Percentiles rank a stretch among this genome's conserved stretches.
phyloP scores from a whole-genome alignment of 2,329 filamentous ascomycete genomes.

The Arachnopeziza araneosa region DNA sequence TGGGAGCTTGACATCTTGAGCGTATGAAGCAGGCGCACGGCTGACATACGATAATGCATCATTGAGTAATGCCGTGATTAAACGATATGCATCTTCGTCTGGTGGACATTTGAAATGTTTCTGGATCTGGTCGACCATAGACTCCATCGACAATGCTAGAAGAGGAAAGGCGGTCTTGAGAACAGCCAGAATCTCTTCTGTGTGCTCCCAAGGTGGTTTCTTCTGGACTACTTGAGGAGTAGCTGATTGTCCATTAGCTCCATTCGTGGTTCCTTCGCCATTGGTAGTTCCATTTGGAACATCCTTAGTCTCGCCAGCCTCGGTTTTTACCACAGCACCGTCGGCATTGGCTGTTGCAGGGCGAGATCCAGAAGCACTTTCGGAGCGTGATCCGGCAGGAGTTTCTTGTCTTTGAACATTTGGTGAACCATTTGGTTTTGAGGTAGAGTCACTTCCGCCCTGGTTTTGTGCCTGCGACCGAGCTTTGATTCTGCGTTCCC shows the following conservation, averaged over 20 bases:
- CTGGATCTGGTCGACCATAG: constrained; percentile 97
- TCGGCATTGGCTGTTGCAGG: constrained; percentile 41
- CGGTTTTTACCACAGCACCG: constrained; percentile 22
- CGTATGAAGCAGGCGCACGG: constrained; percentile 79
- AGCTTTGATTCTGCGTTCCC: constrained; percentile 31
- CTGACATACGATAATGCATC: constrained; percentile 91
- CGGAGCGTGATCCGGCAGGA: constrained; percentile 11
- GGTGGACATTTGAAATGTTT: constrained; percentile 99
- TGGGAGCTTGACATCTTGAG: constrained; percentile 86
- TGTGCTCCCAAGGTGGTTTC: constrained; percentile 92
- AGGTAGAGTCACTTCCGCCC: constrained; percentile 15
- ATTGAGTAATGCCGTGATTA: constrained; percentile 96
- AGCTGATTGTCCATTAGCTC: constrained; percentile 43
- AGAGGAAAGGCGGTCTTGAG: constrained; percentile 97
- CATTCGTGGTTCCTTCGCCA: constrained; percentile 10
- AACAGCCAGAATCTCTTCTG: constrained; percentile 90
- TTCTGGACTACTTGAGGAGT: constrained; percentile 31
- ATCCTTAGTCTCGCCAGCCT: constrained; percentile 24
- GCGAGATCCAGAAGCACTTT: constrained; percentile 26
- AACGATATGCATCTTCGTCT: constrained; percentile 92
- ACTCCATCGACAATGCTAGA: constrained; percentile 95
- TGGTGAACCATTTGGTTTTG: constrained; percentile 30
- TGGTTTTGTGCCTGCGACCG: constrained; percentile 31
- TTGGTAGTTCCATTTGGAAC: constrained; percentile 33
- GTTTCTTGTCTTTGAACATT: constrained; percentile 23